Conservation (phyloP, 106 monocot species). For the Alisma plantagoaquatica region DNA sequence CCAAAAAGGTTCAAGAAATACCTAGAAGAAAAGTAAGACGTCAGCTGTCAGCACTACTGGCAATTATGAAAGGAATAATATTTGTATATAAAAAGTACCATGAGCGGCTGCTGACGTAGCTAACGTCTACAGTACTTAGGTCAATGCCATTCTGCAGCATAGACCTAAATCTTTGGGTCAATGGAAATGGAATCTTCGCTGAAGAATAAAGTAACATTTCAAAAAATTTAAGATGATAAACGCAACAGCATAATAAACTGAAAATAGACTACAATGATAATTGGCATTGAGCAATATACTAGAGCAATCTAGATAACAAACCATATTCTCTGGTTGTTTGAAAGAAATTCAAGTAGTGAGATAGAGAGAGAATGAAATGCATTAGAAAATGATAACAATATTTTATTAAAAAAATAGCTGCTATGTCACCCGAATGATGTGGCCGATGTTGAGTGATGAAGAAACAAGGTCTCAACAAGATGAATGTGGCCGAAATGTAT, state of each 20-base stretch:
- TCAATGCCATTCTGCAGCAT: slow-evolving; percentile 99
- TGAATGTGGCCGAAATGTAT: too few species aligned
- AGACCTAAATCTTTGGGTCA: slow-evolving; percentile 87
- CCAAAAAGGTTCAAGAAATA: slow-evolving; percentile 96
- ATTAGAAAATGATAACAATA: too few species aligned
- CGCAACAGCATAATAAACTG: not conserved
- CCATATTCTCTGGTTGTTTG: too few species aligned
- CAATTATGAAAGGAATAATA: not conserved
- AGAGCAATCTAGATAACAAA: too few species aligned
- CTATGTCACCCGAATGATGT: too few species aligned
- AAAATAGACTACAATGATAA: not conserved
- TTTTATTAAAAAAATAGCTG: too few species aligned
- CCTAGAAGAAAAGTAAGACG: slow-evolving; percentile 62
- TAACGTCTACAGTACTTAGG: slow-evolving; percentile 97
- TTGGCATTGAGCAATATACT: too few species aligned
- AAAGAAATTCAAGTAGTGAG: too few species aligned
- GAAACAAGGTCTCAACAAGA: too few species aligned
- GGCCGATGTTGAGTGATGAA: too few species aligned
- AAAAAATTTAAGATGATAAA: slow-evolving; percentile 1
- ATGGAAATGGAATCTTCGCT: slow-evolving; percentile 93
- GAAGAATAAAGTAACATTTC: slow-evolving; percentile 19
- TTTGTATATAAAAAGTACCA: too few species aligned
- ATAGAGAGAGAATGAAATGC: too few species aligned
- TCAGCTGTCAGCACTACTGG: slow-evolving; percentile 1
- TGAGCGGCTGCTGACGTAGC: slow-evolving; percentile 99